These are phyloP conservation scores for Fusarium bulbicola DNA, from an alignment of 2,329 filamentous ascomycete species.

Conservation along the genomic window DNA sequence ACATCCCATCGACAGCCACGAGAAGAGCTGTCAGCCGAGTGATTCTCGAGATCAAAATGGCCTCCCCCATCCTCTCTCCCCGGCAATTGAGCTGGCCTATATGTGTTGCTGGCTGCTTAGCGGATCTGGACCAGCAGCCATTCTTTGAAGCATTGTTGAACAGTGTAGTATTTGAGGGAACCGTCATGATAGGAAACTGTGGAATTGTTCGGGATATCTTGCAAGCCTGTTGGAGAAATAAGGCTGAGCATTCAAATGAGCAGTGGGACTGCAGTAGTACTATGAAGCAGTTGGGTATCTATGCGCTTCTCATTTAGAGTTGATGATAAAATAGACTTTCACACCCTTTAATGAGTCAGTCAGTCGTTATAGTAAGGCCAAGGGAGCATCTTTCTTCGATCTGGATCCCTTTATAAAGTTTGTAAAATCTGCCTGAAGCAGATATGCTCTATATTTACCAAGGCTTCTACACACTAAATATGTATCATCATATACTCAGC, in stretches of 20 bases:
- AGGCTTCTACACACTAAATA: no score
- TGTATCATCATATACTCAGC: no score
- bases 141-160: not conserved
- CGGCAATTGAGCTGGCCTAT: not conserved
- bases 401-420: rapidly evolving
- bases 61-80: not conserved
- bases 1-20: rapidly evolving
- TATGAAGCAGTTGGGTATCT: not conserved
- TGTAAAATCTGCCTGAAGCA: no score
- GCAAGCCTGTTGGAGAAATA: not conserved
- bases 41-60: not conserved
- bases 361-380: no score
- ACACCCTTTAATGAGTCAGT: no score
- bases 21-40: not conserved
- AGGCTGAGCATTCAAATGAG: rapidly evolving
- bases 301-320: not conserved
- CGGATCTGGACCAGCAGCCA: not conserved
- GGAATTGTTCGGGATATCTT: not conserved
- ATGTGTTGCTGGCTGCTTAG: not conserved
- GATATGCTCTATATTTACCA: no score
- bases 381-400: rapidly evolving
- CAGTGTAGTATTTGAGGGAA: rapidly evolving
- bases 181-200: not conserved
- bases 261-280: not conserved
- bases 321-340: no score